Evolutionary conservation across 140 eudicot genomes (phyloP).

Genomic region (Flaveria floridana): DNA sequence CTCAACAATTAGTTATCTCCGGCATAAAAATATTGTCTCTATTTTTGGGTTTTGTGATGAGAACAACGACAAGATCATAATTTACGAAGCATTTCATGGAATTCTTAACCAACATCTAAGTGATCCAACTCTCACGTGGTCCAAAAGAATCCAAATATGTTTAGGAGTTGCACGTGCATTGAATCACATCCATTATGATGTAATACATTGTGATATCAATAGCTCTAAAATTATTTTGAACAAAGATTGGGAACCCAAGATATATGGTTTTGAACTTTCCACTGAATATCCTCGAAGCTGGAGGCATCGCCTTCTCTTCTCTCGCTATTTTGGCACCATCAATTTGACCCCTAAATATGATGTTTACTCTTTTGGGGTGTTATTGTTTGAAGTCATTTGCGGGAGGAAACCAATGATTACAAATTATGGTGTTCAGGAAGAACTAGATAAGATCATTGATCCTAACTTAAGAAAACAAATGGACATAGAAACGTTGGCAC

Average conservation of each 20-base stretch:
- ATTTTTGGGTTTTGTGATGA: background rate
- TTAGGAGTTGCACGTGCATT: constrained; percentile 2
- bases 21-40: background rate
- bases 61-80: background rate
- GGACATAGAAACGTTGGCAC: background rate
- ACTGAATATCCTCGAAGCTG: constrained; percentile 6
- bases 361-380: constrained; percentile 36
- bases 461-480: constrained; percentile 11
- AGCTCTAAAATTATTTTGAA: constrained; percentile 31
- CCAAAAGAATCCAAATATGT: background rate
- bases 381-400: constrained; percentile 35
- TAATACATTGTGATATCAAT: constrained; percentile 15
- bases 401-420: background rate
- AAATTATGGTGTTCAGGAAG: background rate
- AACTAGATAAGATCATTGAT: constrained; percentile 6
- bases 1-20: background rate
- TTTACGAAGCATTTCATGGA: background rate
- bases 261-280: constrained; percentile 34
- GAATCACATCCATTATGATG: constrained; percentile 1
- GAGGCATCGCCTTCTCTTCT: constrained; percentile 16
- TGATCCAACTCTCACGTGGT: constrained; percentile 9
- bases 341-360: constrained; percentile 27
- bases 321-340: constrained; percentile 20
- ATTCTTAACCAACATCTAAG: constrained; percentile 1
- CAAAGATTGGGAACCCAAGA: constrained; percentile 23